These are phyloP conservation scores for Botrytis byssoidea DNA, from an alignment of 2,329 filamentous ascomycete genomes.

Conservation along the genomic window DNA sequence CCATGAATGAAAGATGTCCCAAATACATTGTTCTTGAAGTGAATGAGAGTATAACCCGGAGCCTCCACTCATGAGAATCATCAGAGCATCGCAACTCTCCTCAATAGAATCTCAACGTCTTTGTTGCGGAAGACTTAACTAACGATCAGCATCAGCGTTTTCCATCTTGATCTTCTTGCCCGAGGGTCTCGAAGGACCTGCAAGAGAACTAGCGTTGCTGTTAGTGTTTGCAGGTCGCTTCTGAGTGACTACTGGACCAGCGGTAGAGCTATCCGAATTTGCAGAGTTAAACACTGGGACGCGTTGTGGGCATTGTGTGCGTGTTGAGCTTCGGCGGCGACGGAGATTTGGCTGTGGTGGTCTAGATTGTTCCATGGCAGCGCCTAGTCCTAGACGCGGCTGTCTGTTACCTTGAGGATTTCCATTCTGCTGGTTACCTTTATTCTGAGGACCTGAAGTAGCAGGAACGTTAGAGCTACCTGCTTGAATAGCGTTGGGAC, in stretches of 20 bases:
- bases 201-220: neutral
- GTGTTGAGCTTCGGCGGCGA: neutral
- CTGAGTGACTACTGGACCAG: neutral
- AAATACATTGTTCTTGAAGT: neutral
- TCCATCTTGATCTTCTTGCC: neutral
- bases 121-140: neutral
- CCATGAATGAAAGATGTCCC: neutral
- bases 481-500: neutral
- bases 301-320: neutral
- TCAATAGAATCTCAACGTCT: neutral
- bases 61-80: neutral
- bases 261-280: neutral
- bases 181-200: neutral
- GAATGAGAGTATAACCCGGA: rapidly evolving
- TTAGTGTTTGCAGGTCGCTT: neutral
- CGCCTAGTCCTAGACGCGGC: too few species aligned
- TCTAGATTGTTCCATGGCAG: neutral
- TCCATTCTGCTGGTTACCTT: neutral
- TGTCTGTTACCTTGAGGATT: neutral
- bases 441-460: neutral
- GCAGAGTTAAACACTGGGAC: neutral
- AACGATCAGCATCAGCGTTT: neutral
- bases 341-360: neutral
- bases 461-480: rapidly evolving
- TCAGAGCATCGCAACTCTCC: too few species aligned